Evolutionary conservation across 345 rosid genomes (phyloP).

Genomic region (Rubroshorea leprosula): DNA sequence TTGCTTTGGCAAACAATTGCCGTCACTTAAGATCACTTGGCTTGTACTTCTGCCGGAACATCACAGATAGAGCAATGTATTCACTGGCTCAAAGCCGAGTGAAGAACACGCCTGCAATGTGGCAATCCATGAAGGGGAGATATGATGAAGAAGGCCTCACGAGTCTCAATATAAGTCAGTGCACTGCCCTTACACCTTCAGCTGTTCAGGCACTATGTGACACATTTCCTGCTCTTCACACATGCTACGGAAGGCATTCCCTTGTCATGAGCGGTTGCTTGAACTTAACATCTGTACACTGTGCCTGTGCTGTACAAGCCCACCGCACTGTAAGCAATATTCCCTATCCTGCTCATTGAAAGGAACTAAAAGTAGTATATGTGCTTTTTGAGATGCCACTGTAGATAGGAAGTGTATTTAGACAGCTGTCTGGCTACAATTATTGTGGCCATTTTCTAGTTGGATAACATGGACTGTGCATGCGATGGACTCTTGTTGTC

Average conservation of each 20-base stretch:
- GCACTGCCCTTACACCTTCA: conserved; percentile 89
- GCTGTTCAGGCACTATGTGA: conserved; percentile 95
- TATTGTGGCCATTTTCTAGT: too few species aligned
- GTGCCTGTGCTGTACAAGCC: conserved; percentile 77
- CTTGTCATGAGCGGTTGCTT: conserved; percentile 95
- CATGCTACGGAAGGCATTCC: conserved; percentile 95
- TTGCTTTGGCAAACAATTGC: conserved; percentile 80
- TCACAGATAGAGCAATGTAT: conserved; percentile 83
- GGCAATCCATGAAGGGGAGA: conserved; percentile 54
- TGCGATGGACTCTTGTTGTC: neutral
- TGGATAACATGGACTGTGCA: neutral
- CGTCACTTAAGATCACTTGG: conserved; percentile 70
- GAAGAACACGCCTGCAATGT: conserved; percentile 51
- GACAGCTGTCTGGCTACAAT: neutral
- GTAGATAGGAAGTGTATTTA: neutral
- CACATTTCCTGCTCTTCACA: conserved; percentile 90
- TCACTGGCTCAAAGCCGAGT: conserved; percentile 67
- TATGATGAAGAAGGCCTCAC: conserved; percentile 68
- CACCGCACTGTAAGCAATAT: conserved; percentile 40
- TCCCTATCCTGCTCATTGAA: conserved; percentile 55
- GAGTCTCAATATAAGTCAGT: conserved; percentile 95
- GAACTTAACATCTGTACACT: conserved; percentile 85
- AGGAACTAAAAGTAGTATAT: neutral
- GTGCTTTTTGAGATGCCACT: neutral
- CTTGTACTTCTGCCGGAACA: conserved; percentile 83